phyloP scores from a whole-genome alignment of 1,139 yeast species.

The Arxiozyma bovina region DNA sequence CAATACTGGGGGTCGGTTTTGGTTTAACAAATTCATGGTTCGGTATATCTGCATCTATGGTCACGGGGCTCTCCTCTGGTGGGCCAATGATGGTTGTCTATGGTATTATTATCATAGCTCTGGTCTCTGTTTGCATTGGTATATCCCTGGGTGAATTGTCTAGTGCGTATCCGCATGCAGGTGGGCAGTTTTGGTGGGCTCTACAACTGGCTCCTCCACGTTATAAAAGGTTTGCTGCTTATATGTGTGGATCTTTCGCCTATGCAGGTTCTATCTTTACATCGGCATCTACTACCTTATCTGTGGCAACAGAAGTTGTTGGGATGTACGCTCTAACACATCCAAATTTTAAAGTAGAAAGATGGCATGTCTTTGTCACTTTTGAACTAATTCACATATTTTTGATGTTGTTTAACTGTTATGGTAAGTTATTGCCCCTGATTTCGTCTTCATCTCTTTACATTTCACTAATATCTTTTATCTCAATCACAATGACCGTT shows the following conservation, averaged over 20 bases:
- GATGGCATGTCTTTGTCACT: conserved; percentile 54
- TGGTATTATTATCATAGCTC: conserved; percentile 57
- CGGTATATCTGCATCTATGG: conserved; percentile 55
- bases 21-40: conserved; percentile 67
- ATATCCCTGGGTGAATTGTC: conserved; percentile 46
- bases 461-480: conserved; percentile 45
- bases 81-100: conserved; percentile 62
- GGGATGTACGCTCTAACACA: conserved; percentile 49
- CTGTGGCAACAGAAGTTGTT: conserved; percentile 44
- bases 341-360: conserved; percentile 38
- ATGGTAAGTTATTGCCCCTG: conserved; percentile 48
- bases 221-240: conserved; percentile 44
- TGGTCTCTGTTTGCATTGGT: conserved; percentile 43
- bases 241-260: conserved; percentile 49
- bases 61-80: conserved; percentile 56
- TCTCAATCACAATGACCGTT: conserved; percentile 48
- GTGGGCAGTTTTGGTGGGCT: conserved; percentile 64
- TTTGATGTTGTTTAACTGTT: conserved; percentile 46
- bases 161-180: conserved; percentile 55
- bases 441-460: conserved; percentile 47
- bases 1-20: conserved; percentile 55
- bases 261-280: conserved; percentile 56
- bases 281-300: conserved; percentile 50
- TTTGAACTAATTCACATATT: conserved; percentile 40
- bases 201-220: conserved; percentile 45